A percentile compares a stretch with the other conserved stretches of the same genome.
These are phyloP conservation scores for Rhizopus delemar DNA, from an alignment of 371 early-diverging fungal species.

Conservation along the genomic window DNA sequence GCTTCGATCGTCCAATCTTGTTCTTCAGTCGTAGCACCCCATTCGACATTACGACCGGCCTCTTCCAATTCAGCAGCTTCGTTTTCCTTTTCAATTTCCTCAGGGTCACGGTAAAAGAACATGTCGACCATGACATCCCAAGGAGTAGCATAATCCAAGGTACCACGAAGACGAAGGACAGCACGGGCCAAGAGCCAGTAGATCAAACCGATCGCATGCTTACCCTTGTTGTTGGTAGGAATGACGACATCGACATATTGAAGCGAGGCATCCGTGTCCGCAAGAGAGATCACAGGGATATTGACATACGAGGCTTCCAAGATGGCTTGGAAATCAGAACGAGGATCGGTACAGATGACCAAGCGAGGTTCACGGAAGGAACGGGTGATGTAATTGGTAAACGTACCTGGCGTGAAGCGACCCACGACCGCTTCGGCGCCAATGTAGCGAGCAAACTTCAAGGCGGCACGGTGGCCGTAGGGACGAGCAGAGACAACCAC, in stretches of 20 bases:
- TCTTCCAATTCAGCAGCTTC: constrained; percentile 43
- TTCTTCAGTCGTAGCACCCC: constrained; percentile 34
- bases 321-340: constrained; percentile 98
- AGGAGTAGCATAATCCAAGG: constrained; percentile 74
- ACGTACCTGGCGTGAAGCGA: constrained; percentile 99
- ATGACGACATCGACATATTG: constrained; percentile 97
- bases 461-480: constrained; percentile 97
- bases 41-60: constrained; percentile 26
- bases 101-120: constrained; percentile 96
- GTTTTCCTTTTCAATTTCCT: constrained; percentile 92
- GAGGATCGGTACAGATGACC: constrained; percentile 97
- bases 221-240: constrained; percentile 99
- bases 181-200: constrained; percentile 97
- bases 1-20: constrained; percentile 52
- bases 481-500: constrained; percentile 95
- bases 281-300: constrained; percentile 98
- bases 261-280: constrained; percentile 96
- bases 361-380: constrained; percentile 98
- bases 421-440: constrained; percentile 98
- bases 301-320: constrained; percentile 98
- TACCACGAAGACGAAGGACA: constrained; percentile 96
- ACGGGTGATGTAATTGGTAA: constrained; percentile 99
- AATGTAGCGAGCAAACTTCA: constrained; percentile 96
- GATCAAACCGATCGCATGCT: constrained; percentile 95
- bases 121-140: constrained; percentile 97